phyloP scores from a whole-genome alignment of 2,329 filamentous ascomycete genomes.

The Claviceps arundinis region DNA sequence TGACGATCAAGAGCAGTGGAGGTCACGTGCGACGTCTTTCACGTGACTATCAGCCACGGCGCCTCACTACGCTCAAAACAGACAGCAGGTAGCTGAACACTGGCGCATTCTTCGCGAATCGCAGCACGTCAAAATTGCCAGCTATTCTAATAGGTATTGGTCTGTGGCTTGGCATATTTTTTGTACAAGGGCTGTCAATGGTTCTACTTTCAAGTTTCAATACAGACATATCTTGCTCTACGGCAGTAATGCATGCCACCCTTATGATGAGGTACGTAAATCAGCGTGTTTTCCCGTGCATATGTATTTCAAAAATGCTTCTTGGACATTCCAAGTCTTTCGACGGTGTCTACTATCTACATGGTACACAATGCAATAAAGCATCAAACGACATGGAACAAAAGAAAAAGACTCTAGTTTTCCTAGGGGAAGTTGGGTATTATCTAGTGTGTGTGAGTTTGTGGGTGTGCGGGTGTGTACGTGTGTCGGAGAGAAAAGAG shows the following conservation, averaged over 20 bases:
- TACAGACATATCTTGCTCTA: no score
- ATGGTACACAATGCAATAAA: background rate
- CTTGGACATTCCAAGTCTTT: background rate
- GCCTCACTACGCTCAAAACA: background rate
- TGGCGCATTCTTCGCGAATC: no score
- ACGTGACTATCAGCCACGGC: background rate
- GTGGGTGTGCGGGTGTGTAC: no score
- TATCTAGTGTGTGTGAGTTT: background rate
- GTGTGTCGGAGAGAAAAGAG: background rate
- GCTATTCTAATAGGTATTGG: no score
- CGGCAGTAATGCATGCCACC: no score
- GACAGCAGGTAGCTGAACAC: background rate
- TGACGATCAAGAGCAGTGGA: background rate
- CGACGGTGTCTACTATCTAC: background rate
- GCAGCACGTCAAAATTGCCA: no score
- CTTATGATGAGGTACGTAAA: no score
- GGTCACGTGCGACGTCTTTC: background rate
- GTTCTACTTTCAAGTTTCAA: no score
- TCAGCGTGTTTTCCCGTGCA: background rate
- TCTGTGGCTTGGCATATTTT: no score
- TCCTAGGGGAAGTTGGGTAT: constrained; percentile 3
- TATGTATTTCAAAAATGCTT: background rate
- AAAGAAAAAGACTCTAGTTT: background rate
- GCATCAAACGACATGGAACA: background rate
- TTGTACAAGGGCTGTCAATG: no score